Evolutionary conservation across 257 asterid species (phyloP).

Genomic region (Primulina eburnea): DNA sequence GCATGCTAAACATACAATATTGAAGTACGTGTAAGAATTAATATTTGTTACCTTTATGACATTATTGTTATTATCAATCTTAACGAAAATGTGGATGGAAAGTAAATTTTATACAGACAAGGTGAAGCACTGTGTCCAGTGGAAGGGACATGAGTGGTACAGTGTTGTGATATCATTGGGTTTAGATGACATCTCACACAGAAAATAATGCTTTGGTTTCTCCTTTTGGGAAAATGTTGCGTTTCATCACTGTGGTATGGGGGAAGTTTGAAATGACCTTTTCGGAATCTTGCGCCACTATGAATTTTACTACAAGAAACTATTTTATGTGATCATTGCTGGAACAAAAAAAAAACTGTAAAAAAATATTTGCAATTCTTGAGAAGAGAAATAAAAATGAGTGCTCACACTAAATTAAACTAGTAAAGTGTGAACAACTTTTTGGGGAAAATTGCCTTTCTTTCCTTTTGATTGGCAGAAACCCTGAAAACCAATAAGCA

Average conservation of each 20-base stretch:
- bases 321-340: neutral
- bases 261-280: conserved; percentile 13
- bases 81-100: neutral
- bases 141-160: conserved; percentile 41
- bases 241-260: conserved; percentile 22
- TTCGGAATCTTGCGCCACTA: conserved; percentile 26
- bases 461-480: too few relatives aligned
- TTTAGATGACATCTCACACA: conserved; percentile 30
- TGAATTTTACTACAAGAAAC: conserved; percentile 3
- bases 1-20: neutral
- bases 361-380: neutral
- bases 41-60: neutral
- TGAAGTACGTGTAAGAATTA: neutral
- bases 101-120: conserved; percentile 22
- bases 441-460: too few relatives aligned
- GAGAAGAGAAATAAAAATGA: neutral
- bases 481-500: too few relatives aligned
- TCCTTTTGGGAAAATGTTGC: conserved; percentile 38
- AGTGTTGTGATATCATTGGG: conserved; percentile 17
- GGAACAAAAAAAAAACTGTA: neutral
- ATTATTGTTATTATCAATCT: neutral
- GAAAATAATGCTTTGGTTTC: conserved; percentile 33
- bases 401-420: too few relatives aligned
- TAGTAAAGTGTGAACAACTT: too few relatives aligned
- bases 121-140: conserved; percentile 25